phyloP scores from a whole-genome alignment of 805 yeast species.

The Yarrowia bubula region DNA sequence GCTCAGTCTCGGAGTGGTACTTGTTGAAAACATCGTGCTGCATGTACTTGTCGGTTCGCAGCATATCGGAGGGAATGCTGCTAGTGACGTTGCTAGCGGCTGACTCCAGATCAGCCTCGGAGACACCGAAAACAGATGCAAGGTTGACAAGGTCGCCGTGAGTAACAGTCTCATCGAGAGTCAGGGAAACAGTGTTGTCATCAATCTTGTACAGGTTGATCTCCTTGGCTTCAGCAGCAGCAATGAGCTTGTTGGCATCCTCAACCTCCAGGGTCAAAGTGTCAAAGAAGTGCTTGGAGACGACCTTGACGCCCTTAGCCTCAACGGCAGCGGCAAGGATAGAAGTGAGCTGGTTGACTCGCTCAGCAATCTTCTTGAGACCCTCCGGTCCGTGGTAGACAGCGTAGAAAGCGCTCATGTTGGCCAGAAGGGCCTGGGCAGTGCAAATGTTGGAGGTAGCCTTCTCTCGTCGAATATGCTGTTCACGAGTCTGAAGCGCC shows the following conservation, averaged over 20 bases:
- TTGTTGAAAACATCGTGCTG: slow-evolving; percentile 75
- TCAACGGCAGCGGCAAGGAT: slow-evolving; percentile 62
- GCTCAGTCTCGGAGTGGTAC: slow-evolving; percentile 91
- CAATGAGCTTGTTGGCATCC: slow-evolving; percentile 32
- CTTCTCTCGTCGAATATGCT: slow-evolving; percentile 94
- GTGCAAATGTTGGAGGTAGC: slow-evolving; percentile 98
- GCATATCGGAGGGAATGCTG: slow-evolving; percentile 42
- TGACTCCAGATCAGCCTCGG: slow-evolving; percentile 7
- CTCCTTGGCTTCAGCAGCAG: slow-evolving; percentile 52
- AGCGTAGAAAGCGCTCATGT: slow-evolving; percentile 92
- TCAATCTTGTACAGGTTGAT: slow-evolving; percentile 75
- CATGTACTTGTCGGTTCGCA: slow-evolving; percentile 43
- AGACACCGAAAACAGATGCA: slow-evolving; percentile 56
- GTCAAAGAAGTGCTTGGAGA: slow-evolving; percentile 75
- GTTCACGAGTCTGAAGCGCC: slow-evolving; percentile 97
- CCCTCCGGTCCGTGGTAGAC: slow-evolving; percentile 96
- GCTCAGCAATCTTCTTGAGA: slow-evolving; percentile 67
- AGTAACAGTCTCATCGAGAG: slow-evolving; percentile 87
- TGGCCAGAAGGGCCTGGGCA: slow-evolving; percentile 94
- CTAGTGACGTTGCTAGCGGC: slow-evolving; percentile 40
- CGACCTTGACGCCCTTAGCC: slow-evolving; percentile 48
- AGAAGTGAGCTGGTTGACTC: slow-evolving; percentile 72
- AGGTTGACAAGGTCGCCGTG: slow-evolving; percentile 58
- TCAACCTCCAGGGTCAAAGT: slow-evolving; percentile 64
- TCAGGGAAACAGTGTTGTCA: slow-evolving; percentile 62